These are phyloP conservation scores for Globisporangium parvum DNA, from an alignment of 352 stramenopile genomes.

Conservation along the genomic window DNA sequence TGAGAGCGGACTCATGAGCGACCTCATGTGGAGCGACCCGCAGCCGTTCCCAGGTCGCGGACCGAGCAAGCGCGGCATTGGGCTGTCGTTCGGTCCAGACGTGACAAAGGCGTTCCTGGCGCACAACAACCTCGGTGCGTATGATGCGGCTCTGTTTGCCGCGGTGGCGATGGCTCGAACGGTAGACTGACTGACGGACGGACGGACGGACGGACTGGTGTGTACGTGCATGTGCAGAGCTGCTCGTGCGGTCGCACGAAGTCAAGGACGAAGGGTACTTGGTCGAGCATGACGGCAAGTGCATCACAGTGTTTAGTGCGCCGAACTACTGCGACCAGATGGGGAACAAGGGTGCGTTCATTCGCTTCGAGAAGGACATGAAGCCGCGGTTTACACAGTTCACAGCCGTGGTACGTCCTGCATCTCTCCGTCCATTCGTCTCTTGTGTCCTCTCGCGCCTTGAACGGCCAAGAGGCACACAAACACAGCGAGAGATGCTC, in stretches of 20 bases:
- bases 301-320: conserved; percentile 99
- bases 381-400: conserved; percentile 96
- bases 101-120: conserved; percentile 96
- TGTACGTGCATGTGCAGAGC: conserved; percentile 32
- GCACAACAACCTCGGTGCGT: conserved; percentile 91
- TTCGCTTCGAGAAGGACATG: conserved; percentile 95
- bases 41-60: conserved; percentile 94
- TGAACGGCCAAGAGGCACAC: not conserved
- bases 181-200: no score
- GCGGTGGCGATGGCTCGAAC: not conserved
- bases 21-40: conserved; percentile 95
- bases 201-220: not conserved
- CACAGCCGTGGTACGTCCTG: conserved; percentile 77
- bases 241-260: conserved; percentile 98
- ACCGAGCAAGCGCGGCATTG: conserved; percentile 95
- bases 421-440: not conserved
- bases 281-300: conserved; percentile 98
- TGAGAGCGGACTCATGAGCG: conserved; percentile 89
- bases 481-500: not conserved
- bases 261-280: conserved; percentile 99
- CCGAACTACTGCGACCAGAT: conserved; percentile 99
- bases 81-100: conserved; percentile 97
- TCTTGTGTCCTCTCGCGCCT: not conserved
- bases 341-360: conserved; percentile 99
- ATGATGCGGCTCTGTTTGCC: not conserved